Base-by-base conservation (phyloP, 768 basidiomycete species). In the Amanita muscaria region DNA sequence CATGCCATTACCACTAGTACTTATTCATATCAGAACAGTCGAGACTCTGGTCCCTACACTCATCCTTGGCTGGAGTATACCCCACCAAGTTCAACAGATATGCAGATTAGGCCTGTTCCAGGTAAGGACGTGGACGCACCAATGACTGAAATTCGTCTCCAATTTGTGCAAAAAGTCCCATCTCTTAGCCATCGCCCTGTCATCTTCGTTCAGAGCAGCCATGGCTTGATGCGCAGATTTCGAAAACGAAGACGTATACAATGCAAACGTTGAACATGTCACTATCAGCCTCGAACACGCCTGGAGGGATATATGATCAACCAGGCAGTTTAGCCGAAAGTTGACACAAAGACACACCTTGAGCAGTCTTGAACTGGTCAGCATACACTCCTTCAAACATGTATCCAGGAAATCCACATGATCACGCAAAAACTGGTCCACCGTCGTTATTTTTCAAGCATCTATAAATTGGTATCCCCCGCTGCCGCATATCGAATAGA, bases 391-490 rank as follows among this genome's bases (percentile, higher is more conserved):
- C 63, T 96, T 97, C 63, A 97, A 65, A 61, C 94, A 98, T 0
- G 92, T 93, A 67, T 98, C 92, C 62, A 99, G 68, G 59, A 97
- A 98, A 64, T 97, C 92, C 36, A 92, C 85, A 62, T 99, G 96
- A 60, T 96, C 93, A 40, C 81, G 70, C 57, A 99, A 57, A n/a
- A 99, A 73, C 61, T 97, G 89, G 62, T 99, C 96, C 45, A 99
- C 96, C 10, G 93, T 98, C 37, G 79, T 81, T 23, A 96, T 91
- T 51, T 83, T 88, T 33, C n/a, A n/a, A n/a, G n/a, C n/a, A n/a
- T n/a, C n/a, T n/a, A n/a, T n/a, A n/a, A n/a, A n/a, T n/a, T n/a
- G n/a, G n/a, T n/a, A n/a, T n/a, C n/a, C n/a, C n/a, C n/a, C n/a
- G n/a, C n/a, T n/a, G n/a, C n/a, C n/a, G n/a, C n/a, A n/a, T n/a